Conservation (phyloP, 768 basidiomycete species). For the Austroboletus festivus region DNA sequence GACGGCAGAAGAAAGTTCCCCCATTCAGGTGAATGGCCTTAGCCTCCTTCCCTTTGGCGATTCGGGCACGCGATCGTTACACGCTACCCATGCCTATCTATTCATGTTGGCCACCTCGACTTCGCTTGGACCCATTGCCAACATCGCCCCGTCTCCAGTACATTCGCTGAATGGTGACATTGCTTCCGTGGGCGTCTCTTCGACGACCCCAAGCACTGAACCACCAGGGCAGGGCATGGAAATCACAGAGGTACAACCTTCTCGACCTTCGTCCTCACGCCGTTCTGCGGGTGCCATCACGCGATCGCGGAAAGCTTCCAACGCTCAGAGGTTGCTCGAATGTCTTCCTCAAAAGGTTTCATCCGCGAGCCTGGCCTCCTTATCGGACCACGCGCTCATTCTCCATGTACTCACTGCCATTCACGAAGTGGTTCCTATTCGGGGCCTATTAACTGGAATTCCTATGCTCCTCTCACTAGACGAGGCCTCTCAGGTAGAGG, state of each 20-base stretch:
- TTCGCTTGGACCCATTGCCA: conserved; percentile 48
- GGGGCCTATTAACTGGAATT: conserved; percentile 70
- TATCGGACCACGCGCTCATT: conserved; percentile 74
- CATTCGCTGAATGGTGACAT: conserved; percentile 33
- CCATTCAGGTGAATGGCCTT: conserved; percentile 44
- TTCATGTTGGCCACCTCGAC: conserved; percentile 77
- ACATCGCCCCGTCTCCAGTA: conserved; percentile 41
- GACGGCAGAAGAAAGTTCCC: conserved; percentile 46
- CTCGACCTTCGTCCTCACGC: conserved; percentile 39
- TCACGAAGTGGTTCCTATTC: conserved; percentile 70
- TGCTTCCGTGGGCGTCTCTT: conserved; percentile 26
- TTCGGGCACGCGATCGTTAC: conserved; percentile 65
- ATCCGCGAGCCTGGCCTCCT: conserved; percentile 49
- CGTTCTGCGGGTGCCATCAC: conserved; percentile 48
- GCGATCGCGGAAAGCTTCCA: conserved; percentile 56
- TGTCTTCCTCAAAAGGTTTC: conserved; percentile 43
- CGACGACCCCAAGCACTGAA: conserved; percentile 33
- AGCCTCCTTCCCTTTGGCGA: conserved; percentile 56
- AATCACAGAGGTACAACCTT: conserved; percentile 23
- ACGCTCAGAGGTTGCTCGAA: conserved; percentile 51
- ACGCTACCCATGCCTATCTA: conserved; percentile 76
- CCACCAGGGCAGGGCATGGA: conserved; percentile 20
- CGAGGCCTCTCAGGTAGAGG: conserved; percentile 43
- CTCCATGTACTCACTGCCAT: conserved; percentile 63
- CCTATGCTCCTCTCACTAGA: conserved; percentile 87